Evolutionary conservation across 768 basidiomycete species (phyloP).

Genomic region (Cystobasidium tubakii): DNA sequence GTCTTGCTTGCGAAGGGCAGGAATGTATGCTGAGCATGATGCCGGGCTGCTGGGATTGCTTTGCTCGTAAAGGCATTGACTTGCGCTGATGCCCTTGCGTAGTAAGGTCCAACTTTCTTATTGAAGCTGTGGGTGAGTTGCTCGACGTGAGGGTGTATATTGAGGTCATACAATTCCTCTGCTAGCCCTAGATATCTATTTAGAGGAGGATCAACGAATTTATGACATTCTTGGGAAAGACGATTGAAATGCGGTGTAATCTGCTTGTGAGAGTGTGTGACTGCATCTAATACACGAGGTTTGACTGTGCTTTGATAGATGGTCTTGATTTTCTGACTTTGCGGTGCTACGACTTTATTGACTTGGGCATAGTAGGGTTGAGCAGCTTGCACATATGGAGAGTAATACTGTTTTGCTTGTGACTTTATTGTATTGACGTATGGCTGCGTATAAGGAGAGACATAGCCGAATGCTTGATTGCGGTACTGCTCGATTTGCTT

Average conservation of each 20-base stretch:
- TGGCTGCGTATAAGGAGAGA: conserved; percentile 22
- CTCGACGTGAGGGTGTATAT: conserved; percentile 37
- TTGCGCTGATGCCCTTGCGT: conserved; percentile 8
- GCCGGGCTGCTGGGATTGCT: conserved; percentile 37
- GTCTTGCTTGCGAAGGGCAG: conserved; percentile 37
- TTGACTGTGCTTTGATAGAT: conserved; percentile 1
- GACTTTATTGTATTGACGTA: conserved; percentile 9
- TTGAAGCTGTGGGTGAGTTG: no score
- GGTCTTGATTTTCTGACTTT: background rate
- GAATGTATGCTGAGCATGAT: conserved; percentile 38
- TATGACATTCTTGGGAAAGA: background rate
- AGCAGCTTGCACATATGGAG: conserved; percentile 17
- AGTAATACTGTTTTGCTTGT: background rate
- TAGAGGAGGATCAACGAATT: conserved; percentile 1
- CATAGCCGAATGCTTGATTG: conserved; percentile 6
- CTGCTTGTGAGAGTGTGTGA: conserved; percentile 17
- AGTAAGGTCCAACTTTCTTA: background rate
- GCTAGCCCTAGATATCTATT: conserved; percentile 25
- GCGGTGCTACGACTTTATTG: background rate
- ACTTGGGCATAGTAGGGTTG: conserved; percentile 16
- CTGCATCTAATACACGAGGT: conserved; percentile 15
- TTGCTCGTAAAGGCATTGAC: background rate
- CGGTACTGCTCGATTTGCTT: conserved; percentile 20
- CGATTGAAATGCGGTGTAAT: conserved; percentile 11
- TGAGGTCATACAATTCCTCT: conserved; percentile 35